Evolutionary conservation across 2,329 filamentous ascomycete genomes (phyloP), one percentile per base, ranked within the genome.

Genomic region (Fragosphaeria purpurea): DNA sequence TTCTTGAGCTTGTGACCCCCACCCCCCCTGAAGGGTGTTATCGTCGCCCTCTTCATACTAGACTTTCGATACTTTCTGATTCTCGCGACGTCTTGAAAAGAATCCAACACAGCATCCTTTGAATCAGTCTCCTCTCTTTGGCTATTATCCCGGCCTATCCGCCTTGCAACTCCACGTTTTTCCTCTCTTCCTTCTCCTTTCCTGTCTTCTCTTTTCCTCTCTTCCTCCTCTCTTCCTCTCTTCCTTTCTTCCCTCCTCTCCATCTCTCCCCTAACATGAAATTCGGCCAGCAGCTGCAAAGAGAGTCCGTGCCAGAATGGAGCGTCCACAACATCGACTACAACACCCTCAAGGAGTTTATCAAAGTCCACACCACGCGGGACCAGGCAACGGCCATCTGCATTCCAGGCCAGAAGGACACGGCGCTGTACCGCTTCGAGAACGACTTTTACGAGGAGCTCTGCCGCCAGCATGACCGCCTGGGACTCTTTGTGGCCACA

Each of bases 271-370:
- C 35, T 7, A 13, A 53, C 55, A 88, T 88, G 85, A 88, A 88
- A 74, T 88, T 85, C 76, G 84, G 85, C 56, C 75, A 86, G 57
- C 83, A 80, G 54, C 75, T 93, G 55, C 80, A 83, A 63, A 76
- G 80, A 67, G 78, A 86, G 65, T 90, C 86, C 44, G 86, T 89
- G 61, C 86, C 86, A 56, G 81, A 85, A 77, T 93, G 86, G 86
- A 85, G 79, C 61, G 75, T 87, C 57, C 84, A 90, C 65, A 93
- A 94, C 67, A 81, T 94, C 67, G 88, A 93, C 66, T 94, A 94
- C 73, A 88, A 91, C 65, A 85, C 86, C 46, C 77, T 94, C 56
- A 94, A 94, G 67, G 77, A 86, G 64, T 76, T 87, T 61, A 91
- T 94, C 72, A 93, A 91, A 65, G 77, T 77, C 53, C 79, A 88